Evolutionary conservation across 73 alveolate species (phyloP), one percentile per base, ranked within the genome.

Genomic region (Paramecium pentaurelia): DNA sequence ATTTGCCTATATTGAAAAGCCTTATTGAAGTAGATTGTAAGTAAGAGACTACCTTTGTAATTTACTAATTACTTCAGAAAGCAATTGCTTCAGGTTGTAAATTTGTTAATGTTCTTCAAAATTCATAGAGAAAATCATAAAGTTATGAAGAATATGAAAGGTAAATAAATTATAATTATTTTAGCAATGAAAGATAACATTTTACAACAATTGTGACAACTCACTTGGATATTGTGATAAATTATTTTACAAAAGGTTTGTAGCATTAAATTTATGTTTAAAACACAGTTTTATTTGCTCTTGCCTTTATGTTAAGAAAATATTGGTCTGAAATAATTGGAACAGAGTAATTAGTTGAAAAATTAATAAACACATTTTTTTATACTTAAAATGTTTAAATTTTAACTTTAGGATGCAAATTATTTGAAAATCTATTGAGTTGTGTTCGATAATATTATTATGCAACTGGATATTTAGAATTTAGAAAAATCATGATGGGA

Each of bases 381-480:
- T 25, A 36, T 16, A 80, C 71, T 45, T 27, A 22, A 42, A 47
- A 80, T 49, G 1, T 37, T 25, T 38, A 22, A 22, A 80, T 80
- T 36, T 27, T 80, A 27, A 27, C 71, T 18, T 18, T 80, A 27
- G 91, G 91, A 44, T 80, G 71, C 58, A 80, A 49, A 80, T 44
- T 80, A 20, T 80, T 80, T 49, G 91, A 80, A 10, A 80, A 49
- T 27, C 25, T 80, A 27, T 42, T 80, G 6, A 80, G 58, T 80
- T 80, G 77, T 45, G 77, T 80, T 27, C 49, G 47, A 1, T 47
- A 80, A 45, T 80, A 80, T 80, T 32, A 27, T 49, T 80, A 80
- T 45, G 71, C 91, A 27, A 32, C 91, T 16, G 91, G 91, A 8
- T 80, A 80, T 47, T 27, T 80, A n/a, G 91, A 80, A 36, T 80